Conservation (phyloP, 345 rosid genomes). For the Heritiera littoralis region DNA sequence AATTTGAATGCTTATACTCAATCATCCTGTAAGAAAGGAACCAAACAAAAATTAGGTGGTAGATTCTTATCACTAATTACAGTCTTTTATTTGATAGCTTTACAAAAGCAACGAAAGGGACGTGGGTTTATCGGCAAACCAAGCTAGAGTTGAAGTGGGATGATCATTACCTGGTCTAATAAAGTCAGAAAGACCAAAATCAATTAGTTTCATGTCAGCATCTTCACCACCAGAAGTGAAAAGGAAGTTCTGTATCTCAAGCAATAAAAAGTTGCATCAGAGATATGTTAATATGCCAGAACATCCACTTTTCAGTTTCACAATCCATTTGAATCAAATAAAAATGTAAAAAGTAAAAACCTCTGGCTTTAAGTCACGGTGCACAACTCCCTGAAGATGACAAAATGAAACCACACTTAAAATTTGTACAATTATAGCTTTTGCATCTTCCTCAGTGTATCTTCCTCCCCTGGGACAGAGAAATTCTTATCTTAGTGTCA, state of each 20-base stretch:
- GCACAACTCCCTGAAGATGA: slow-evolving; percentile 92
- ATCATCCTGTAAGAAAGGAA: background rate
- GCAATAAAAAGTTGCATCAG: slow-evolving; percentile 22
- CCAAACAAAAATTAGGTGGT: background rate
- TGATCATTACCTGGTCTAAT: slow-evolving; percentile 61
- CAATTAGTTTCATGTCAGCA: slow-evolving; percentile 76
- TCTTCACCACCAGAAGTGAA: slow-evolving; percentile 62
- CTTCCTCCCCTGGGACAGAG: slow-evolving; percentile 62
- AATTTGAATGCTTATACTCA: background rate
- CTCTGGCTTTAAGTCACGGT: slow-evolving; percentile 87
- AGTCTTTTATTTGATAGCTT: background rate
- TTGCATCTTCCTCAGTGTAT: slow-evolving; percentile 81
- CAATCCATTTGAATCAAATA: slow-evolving; percentile 11
- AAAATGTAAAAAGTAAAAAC: slow-evolving; percentile 34
- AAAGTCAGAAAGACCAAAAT: slow-evolving; percentile 90
- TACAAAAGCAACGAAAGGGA: slow-evolving; percentile 7
- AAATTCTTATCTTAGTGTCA: slow-evolving; percentile 17
- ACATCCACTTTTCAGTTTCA: slow-evolving; percentile 2
- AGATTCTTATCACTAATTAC: slow-evolving; percentile 4
- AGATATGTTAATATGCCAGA: slow-evolving; percentile 6
- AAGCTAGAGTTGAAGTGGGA: background rate
- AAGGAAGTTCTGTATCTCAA: slow-evolving; percentile 64
- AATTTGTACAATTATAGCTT: slow-evolving; percentile 67
- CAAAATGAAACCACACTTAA: slow-evolving; percentile 78
- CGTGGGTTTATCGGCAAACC: background rate